Conservation (phyloP, 1,284 basidiomycete species). For the Cystobasidium slooffiae region DNA sequence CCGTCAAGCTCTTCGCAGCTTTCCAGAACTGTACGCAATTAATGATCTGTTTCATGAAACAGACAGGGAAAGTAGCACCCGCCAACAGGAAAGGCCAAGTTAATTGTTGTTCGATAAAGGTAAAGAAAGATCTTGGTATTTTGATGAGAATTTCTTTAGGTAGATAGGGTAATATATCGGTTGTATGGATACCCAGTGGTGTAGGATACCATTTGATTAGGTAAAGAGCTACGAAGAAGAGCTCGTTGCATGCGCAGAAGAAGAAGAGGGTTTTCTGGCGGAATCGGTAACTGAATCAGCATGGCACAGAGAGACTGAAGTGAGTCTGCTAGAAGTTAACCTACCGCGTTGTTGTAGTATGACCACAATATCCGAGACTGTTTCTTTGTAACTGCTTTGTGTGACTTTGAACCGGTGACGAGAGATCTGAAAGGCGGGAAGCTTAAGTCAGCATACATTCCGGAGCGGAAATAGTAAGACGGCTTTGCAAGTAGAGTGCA, state of each 20-base stretch:
- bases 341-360: constrained; percentile 91
- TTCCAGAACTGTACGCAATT: constrained; percentile 99
- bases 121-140: constrained; percentile 49
- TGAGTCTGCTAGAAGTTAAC: constrained; percentile 54
- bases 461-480: background rate
- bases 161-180: constrained; percentile 48
- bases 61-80: constrained; percentile 70
- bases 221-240: constrained; percentile 96
- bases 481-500: background rate
- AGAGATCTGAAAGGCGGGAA: constrained; percentile 69
- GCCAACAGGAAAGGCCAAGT: constrained; percentile 86
- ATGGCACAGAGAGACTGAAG: background rate
- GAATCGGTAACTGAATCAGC: background rate
- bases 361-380: constrained; percentile 88
- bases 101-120: constrained; percentile 55
- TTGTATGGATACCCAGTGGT: constrained; percentile 62
- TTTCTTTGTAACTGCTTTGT: constrained; percentile 88
- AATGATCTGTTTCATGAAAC: constrained; percentile 85
- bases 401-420: constrained; percentile 86
- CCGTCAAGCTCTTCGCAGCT: constrained; percentile 38
- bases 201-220: constrained; percentile 82
- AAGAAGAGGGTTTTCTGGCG: constrained; percentile 79
- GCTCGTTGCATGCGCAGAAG: constrained; percentile 95
- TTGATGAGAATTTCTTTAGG: constrained; percentile 47
- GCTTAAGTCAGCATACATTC: background rate